Evolutionary conservation across 371 early-diverging fungal genomes (phyloP).

Genomic region (Mortierella sp.): DNA sequence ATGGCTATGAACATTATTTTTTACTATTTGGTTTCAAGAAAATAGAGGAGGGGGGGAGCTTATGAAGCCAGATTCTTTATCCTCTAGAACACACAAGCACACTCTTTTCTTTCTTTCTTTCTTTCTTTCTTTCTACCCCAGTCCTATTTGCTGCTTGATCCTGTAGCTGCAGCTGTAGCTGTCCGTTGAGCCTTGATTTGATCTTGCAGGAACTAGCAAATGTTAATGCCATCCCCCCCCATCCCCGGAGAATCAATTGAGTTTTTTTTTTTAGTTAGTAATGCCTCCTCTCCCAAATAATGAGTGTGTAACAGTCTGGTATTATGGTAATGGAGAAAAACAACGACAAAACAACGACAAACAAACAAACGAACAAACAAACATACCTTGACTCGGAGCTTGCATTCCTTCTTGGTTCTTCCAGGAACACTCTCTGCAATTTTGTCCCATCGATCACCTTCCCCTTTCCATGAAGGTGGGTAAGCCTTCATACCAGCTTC

Average conservation of each 20-base stretch:
- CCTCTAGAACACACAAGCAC: too few relatives aligned
- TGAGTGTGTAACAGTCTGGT: too few relatives aligned
- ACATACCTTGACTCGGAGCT: conserved; percentile 64
- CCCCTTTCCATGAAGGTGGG: conserved; percentile 64
- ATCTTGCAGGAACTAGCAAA: conserved; percentile 53
- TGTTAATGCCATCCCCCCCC: not conserved
- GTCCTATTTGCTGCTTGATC: not conserved
- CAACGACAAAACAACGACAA: not conserved
- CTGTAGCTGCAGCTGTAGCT: conserved; percentile 12
- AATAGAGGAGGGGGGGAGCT: too few relatives aligned
- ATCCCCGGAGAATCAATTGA: not conserved
- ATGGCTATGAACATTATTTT: too few relatives aligned
- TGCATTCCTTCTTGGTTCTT: conserved; percentile 68
- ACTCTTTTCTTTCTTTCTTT: not conserved
- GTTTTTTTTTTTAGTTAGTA: too few relatives aligned
- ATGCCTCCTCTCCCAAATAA: too few relatives aligned
- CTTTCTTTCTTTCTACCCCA: not conserved
- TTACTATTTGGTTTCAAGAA: too few relatives aligned
- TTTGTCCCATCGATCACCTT: conserved; percentile 70
- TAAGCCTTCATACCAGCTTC: conserved; percentile 64
- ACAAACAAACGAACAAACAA: not conserved
- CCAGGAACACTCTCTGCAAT: conserved; percentile 65
- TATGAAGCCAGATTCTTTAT: too few relatives aligned
- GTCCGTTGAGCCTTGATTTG: conserved; percentile 56
- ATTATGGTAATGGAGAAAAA: not conserved